A percentile compares a stretch with the other conserved stretches of the same genome.
Conservation (phyloP, 768 basidiomycete genomes). For the Pisolithus tinctorius region DNA sequence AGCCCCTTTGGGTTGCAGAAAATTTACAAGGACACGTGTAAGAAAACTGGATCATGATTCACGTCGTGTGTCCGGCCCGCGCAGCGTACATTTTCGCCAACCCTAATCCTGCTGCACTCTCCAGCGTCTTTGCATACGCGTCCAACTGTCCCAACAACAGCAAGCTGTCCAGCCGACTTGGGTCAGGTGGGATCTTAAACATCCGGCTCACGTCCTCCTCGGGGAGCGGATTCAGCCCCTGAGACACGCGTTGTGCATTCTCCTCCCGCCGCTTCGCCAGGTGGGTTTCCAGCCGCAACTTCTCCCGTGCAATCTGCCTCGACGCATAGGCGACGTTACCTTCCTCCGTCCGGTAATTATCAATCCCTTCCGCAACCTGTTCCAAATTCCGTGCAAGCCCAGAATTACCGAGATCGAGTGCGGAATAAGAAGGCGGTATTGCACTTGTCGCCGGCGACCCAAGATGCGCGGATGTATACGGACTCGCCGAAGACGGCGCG, state of each 20-base stretch:
- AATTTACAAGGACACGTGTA: no score
- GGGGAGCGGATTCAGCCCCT: constrained; percentile 80
- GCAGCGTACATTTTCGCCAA: constrained; percentile 86
- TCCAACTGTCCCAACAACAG: constrained; percentile 84
- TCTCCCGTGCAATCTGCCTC: constrained; percentile 86
- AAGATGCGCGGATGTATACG: constrained; percentile 32
- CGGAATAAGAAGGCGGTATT: constrained; percentile 56
- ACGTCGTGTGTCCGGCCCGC: constrained; percentile 26
- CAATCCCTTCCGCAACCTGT: constrained; percentile 78
- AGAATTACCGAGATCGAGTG: constrained; percentile 63
- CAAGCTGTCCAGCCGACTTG: constrained; percentile 83
- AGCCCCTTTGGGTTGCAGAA: neutral
- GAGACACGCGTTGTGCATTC: constrained; percentile 67
- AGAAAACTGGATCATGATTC: neutral
- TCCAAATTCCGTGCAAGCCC: constrained; percentile 74
- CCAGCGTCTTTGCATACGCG: constrained; percentile 74
- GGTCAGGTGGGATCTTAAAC: constrained; percentile 86
- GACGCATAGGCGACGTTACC: constrained; percentile 85
- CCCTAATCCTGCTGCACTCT: constrained; percentile 47
- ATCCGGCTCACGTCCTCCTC: constrained; percentile 79
- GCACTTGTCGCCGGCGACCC: constrained; percentile 33
- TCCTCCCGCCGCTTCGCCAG: constrained; percentile 86
- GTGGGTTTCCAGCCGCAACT: constrained; percentile 68
- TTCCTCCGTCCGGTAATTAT: constrained; percentile 84
- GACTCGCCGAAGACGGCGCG: constrained; percentile 34